These are phyloP conservation scores for Candida sphagnicola DNA, from an alignment of 805 yeast species.

Conservation along the genomic window DNA sequence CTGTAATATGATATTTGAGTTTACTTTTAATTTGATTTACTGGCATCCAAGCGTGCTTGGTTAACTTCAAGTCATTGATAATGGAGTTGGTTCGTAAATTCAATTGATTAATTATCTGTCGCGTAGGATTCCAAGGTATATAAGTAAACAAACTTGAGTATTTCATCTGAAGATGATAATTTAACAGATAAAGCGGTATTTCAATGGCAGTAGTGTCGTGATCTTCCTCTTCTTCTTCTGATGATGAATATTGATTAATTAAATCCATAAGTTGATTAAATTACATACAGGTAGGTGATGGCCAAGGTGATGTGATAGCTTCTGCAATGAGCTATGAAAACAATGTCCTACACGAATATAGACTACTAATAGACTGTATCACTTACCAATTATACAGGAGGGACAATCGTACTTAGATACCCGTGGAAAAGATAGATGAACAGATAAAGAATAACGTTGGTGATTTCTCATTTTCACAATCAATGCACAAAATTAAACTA, in stretches of 20 bases:
- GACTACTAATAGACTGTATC: too few relatives aligned
- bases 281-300: neutral
- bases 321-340: too few relatives aligned
- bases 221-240: too few relatives aligned
- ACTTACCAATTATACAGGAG: too few relatives aligned
- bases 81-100: neutral
- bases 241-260: constrained; percentile 9
- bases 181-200: constrained; percentile 3
- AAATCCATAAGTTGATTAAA: constrained; percentile 8
- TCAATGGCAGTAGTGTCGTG: constrained; percentile 1
- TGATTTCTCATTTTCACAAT: too few relatives aligned
- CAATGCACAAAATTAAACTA: too few relatives aligned
- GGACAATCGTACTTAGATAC: too few relatives aligned
- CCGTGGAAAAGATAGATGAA: too few relatives aligned
- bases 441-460: too few relatives aligned
- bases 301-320: neutral
- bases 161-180: constrained; percentile 3
- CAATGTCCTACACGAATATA: too few relatives aligned
- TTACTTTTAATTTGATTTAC: constrained; percentile 1
- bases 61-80: constrained; percentile 1
- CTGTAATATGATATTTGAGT: constrained; percentile 5
- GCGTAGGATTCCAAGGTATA: constrained; percentile 7
- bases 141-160: constrained; percentile 1
- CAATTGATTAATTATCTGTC: neutral
- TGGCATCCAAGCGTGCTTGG: neutral